phyloP scores from a whole-genome alignment of 371 early-diverging fungal species.

The Nematocida sp. region DNA sequence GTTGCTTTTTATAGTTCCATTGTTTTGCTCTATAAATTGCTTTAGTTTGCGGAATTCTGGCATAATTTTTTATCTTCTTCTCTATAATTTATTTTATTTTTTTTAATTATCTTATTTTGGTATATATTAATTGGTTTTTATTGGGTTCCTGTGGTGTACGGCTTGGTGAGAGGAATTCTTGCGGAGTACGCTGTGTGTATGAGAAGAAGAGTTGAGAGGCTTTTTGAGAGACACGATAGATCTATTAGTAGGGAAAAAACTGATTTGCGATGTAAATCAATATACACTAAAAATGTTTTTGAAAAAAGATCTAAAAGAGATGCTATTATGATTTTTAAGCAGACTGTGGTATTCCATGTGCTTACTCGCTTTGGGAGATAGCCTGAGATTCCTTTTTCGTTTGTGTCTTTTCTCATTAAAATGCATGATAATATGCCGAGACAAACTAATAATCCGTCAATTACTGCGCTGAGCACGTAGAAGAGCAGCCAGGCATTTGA shows the following conservation, averaged over 20 bases:
- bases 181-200: constrained; percentile 6
- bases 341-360: constrained; percentile 11
- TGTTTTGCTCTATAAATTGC: constrained; percentile 4
- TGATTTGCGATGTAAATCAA: neutral
- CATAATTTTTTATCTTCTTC: constrained; percentile 1
- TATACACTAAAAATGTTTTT: constrained; percentile 4
- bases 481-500: constrained; percentile 17
- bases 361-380: constrained; percentile 16
- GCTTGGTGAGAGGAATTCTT: constrained; percentile 23
- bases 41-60: neutral
- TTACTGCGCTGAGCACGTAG: constrained; percentile 21
- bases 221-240: neutral
- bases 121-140: constrained; percentile 1
- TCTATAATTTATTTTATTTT: constrained; percentile 25
- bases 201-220: neutral
- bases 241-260: constrained; percentile 15
- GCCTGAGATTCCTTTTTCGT: neutral
- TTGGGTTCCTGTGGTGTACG: constrained; percentile 4
- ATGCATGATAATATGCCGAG: constrained; percentile 10
- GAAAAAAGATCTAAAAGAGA: constrained; percentile 8
- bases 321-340: neutral
- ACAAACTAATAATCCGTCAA: neutral
- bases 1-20: constrained; percentile 17
- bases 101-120: constrained; percentile 35
- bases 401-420: neutral